A percentile compares a stretch with the other conserved stretches of the same genome.
These are phyloP conservation scores for Aspergillus sp. DNA, from an alignment of 2,329 filamentous ascomycete genomes.

Conservation along the genomic window DNA sequence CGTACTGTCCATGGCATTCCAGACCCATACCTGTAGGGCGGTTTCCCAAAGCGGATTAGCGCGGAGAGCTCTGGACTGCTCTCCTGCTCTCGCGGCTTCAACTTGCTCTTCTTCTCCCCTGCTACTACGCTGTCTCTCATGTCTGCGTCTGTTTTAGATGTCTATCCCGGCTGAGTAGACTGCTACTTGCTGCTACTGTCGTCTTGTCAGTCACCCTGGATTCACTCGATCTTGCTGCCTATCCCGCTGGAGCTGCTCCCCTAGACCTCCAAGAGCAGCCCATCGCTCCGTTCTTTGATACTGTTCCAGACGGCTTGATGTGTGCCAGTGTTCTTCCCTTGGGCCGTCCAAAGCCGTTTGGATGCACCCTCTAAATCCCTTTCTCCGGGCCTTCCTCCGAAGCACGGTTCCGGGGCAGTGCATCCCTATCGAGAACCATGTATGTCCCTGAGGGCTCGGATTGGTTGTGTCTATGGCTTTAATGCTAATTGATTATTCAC, in stretches of 20 bases:
- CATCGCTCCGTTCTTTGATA: constrained; percentile 11
- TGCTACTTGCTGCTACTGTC: neutral
- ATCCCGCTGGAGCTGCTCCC: constrained; percentile 24
- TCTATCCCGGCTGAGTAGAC: too few species aligned
- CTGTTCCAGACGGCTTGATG: constrained; percentile 28
- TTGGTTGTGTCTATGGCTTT: constrained; percentile 9
- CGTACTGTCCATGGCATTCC: too few species aligned
- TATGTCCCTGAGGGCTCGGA: constrained; percentile 23
- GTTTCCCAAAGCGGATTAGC: constrained; percentile 23
- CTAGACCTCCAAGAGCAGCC: too few species aligned
- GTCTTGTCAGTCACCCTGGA: neutral
- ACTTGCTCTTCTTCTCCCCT: neutral
- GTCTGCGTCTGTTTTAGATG: too few species aligned
- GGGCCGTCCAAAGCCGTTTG: constrained; percentile 43
- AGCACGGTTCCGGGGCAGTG: constrained; percentile 89
- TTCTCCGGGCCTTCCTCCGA: constrained; percentile 96
- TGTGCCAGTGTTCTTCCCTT: constrained; percentile 21
- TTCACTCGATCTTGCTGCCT: constrained; percentile 1
- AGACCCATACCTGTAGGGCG: too few species aligned
- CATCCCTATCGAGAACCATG: constrained; percentile 79
- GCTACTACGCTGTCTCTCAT: neutral
- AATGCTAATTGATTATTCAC: constrained; percentile 6
- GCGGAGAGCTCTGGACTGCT: constrained; percentile 19
- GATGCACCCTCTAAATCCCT: constrained; percentile 99
- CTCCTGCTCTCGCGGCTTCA: constrained; percentile 9